Evolutionary conservation across 164 flowering plant species (phyloP).

Genomic region (Chloranthus sessilifolius): DNA sequence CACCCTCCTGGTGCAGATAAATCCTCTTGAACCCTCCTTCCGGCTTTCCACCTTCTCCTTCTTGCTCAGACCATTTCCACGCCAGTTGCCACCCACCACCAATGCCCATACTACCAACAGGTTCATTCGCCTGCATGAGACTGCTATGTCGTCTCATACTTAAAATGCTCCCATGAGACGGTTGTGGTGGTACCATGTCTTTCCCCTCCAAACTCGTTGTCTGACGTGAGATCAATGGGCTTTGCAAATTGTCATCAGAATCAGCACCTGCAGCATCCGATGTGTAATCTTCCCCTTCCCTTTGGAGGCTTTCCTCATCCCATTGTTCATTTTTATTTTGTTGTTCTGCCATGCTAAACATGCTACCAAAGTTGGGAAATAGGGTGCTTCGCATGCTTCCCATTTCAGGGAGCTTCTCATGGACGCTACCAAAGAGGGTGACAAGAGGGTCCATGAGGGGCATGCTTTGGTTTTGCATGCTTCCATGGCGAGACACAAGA

Average conservation of each 20-base stretch:
- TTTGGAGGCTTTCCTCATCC: conserved; percentile 51
- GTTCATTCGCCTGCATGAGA: conserved; percentile 33
- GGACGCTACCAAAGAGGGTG: conserved; percentile 85
- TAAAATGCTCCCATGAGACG: conserved; percentile 36
- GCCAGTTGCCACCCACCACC: conserved; percentile 73
- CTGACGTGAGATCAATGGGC: conserved; percentile 51
- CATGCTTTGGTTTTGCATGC: conserved; percentile 45
- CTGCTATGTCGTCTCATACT: conserved; percentile 38
- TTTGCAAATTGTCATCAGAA: conserved; percentile 42
- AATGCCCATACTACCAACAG: conserved; percentile 38
- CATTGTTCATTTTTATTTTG: conserved; percentile 34
- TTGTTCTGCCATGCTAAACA: conserved; percentile 39
- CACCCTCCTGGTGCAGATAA: conserved; percentile 47
- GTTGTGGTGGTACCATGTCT: conserved; percentile 30
- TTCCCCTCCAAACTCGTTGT: conserved; percentile 36
- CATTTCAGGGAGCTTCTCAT: conserved; percentile 75
- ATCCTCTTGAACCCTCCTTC: conserved; percentile 51
- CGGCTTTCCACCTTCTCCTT: conserved; percentile 44
- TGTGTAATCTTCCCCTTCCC: conserved; percentile 37
- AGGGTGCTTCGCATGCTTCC: conserved; percentile 54
- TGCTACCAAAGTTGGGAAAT: conserved; percentile 56
- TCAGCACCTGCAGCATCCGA: conserved; percentile 36
- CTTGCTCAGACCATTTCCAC: conserved; percentile 43
- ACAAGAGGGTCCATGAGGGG: conserved; percentile 88
- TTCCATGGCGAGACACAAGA: conserved; percentile 73